phyloP scores from a whole-genome alignment of 106 monocot species.

The Dioscorea dumetorum region DNA sequence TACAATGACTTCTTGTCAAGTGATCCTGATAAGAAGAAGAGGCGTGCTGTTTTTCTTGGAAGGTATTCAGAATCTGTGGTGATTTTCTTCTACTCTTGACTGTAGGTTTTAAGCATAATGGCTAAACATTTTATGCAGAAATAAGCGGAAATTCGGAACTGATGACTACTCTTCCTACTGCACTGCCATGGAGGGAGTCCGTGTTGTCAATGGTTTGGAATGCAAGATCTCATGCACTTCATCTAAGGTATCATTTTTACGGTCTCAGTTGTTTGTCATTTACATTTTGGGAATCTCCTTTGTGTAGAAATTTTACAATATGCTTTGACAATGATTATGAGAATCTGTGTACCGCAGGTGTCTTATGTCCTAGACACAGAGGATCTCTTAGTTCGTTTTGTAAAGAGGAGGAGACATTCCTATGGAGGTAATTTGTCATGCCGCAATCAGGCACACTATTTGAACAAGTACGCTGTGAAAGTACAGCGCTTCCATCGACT shows the following conservation, averaged over 20 bases:
- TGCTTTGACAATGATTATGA: not conserved
- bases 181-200: conserved; percentile 48
- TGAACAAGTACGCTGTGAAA: not conserved
- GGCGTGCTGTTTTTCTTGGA: conserved; percentile 21
- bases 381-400: conserved; percentile 4
- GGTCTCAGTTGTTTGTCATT: not conserved
- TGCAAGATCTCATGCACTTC: conserved; percentile 82
- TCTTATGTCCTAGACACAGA: conserved; percentile 4
- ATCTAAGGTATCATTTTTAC: conserved; percentile 49
- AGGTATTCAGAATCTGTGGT: conserved; percentile 15
- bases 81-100: not conserved
- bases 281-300: not conserved
- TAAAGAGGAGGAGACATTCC: conserved; percentile 8
- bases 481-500: conserved; percentile 1
- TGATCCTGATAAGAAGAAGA: conserved; percentile 23
- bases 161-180: conserved; percentile 38
- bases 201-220: conserved; percentile 70
- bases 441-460: not conserved
- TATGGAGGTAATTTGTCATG: not conserved
- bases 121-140: conserved; percentile 19
- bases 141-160: conserved; percentile 48
- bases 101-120: not conserved
- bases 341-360: not conserved
- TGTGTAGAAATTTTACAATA: not conserved
- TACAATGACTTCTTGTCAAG: conserved; percentile 57